Evolutionary conservation across 805 yeast species (phyloP), one percentile per base, ranked within the genome.

Genomic region (Wickerhamomyces strasburgensis): DNA sequence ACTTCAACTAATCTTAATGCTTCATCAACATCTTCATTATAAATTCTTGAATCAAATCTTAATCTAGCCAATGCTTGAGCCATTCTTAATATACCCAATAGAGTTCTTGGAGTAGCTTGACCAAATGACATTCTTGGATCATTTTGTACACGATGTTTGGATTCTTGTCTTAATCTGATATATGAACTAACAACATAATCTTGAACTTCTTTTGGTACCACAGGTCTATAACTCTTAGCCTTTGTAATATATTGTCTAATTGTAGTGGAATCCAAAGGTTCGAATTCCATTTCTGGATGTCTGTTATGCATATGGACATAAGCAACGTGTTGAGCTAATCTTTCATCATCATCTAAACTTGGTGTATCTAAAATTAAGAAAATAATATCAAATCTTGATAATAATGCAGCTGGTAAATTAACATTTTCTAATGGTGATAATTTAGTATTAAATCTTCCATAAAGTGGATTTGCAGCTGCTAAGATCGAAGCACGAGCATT

Each of bases 381-480:
- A 63, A 93, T 64, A 34, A 93, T 72, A 63, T 93, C 98, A 60
- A 93, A 93, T 66, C 98, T 82, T 25, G 98, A 90, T 35, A 93
- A 68, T 50, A 93, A 70, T 1, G 98, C 98, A 0, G 98, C 97
- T 5, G 98, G 98, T 41, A 93, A 69, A 56, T 93, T 93, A 60
- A 93, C 90, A 62, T 93, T 93, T 54, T 93, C 96, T 46, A 88
- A 80, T 3, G 98, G 97, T 6, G 96, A 84, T 40, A 90, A 63
- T 44, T 77, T 73, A 26, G 96, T 84, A 62, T 93, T 90, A 64
- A 93, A 93, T 46, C 98, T 75, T 39, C 98, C 98, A 58, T 84
- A 89, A 26, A 89, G 67, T 14, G 98, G 98, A 66, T 93, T 93
- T n/a, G 98, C 98, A 21, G 98, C 98, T 0, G 98, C 98, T 46